Conservation (phyloP, 441 rosid species). For the Erodium moschatum region DNA sequence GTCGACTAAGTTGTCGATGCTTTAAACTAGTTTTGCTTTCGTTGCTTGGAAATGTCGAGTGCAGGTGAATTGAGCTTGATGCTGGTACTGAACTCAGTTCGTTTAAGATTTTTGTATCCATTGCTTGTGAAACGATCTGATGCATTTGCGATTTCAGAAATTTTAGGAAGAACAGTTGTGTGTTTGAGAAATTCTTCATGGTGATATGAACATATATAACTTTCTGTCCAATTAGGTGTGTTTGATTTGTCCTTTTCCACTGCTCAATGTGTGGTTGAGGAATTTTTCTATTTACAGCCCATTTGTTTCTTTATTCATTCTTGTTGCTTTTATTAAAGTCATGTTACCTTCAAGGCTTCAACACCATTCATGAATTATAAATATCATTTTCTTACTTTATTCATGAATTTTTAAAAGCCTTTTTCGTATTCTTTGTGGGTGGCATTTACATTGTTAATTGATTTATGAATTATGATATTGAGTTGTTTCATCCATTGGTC, state of each 20-base stretch:
- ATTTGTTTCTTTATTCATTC: background rate
- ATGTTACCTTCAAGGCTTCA: background rate
- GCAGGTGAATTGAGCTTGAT: too few species aligned
- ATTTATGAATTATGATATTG: background rate
- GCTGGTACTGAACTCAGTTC: too few species aligned
- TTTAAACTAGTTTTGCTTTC: background rate
- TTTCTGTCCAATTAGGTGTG: background rate
- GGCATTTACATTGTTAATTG: background rate
- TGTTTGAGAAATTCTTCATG: background rate
- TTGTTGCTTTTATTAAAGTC: background rate
- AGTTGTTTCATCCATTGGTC: background rate
- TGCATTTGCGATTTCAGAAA: background rate
- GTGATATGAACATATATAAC: background rate
- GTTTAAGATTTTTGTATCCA: too few species aligned
- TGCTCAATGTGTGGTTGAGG: conserved; percentile 9
- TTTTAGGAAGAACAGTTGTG: background rate
- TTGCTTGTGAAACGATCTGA: background rate
- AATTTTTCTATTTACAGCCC: background rate
- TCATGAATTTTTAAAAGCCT: too few species aligned
- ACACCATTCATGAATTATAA: background rate
- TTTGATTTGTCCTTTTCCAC: background rate
- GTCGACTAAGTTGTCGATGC: background rate
- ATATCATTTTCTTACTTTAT: background rate
- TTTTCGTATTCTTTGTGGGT: background rate
- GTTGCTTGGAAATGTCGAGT: background rate